Conservation (phyloP, 2,329 filamentous ascomycete genomes). For the Alternaria solani region DNA sequence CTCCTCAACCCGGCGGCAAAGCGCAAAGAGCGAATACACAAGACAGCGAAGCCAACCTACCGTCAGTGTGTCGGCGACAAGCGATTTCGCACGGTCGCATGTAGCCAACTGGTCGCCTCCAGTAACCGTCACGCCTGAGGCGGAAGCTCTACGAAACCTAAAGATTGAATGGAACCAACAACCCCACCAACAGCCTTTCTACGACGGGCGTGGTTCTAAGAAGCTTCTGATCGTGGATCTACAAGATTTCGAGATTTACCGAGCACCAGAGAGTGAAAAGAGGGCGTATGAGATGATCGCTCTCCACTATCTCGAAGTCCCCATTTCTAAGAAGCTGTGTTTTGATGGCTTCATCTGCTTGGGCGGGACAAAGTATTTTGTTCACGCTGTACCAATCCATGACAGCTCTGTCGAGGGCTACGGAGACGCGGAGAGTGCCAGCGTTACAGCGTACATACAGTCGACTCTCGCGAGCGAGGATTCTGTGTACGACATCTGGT, state of each 20-base stretch:
- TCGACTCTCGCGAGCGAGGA: slow-evolving; percentile 53
- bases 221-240: slow-evolving; percentile 27
- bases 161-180: slow-evolving; percentile 20
- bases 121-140: slow-evolving; percentile 13
- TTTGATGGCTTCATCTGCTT: slow-evolving; percentile 55
- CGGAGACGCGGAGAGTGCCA: slow-evolving; percentile 57
- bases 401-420: slow-evolving; percentile 73
- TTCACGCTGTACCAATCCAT: slow-evolving; percentile 65
- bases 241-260: slow-evolving; percentile 38
- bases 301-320: slow-evolving; percentile 24
- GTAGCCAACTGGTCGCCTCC: slow-evolving; percentile 20
- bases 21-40: neutral
- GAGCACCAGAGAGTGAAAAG: neutral
- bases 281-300: slow-evolving; percentile 18
- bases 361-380: slow-evolving; percentile 56
- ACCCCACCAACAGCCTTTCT: neutral
- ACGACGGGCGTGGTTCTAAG: slow-evolving; percentile 11
- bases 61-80: neutral
- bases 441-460: slow-evolving; percentile 70
- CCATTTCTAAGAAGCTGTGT: slow-evolving; percentile 19
- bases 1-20: neutral
- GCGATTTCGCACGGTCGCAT: slow-evolving; percentile 23
- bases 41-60: neutral
- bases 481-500: slow-evolving; percentile 63
- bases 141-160: slow-evolving; percentile 10